Base-by-base conservation (phyloP, 2,329 filamentous ascomycete genomes). In the Alternaria hordeiaustralica region DNA sequence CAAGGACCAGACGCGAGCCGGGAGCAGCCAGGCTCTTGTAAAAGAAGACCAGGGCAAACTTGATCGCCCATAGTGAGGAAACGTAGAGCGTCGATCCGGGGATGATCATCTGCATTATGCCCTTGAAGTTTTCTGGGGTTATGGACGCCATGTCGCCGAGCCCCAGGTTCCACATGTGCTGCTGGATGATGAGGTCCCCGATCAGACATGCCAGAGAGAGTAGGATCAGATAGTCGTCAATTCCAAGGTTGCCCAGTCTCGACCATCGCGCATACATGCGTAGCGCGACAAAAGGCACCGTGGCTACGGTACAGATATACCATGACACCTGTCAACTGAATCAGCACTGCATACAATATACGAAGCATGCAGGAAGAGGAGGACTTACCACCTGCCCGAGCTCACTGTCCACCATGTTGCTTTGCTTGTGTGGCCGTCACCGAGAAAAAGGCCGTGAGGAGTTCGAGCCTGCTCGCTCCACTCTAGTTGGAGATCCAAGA, bases 41-140 rank as follows among this genome's bases (percentile, higher is more conserved):
- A 59, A 82, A 82, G 2, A 82, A 46, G 8, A 82, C 80, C 5
- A 82, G 69, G 5, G 80, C 80, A 6, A 81, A 70, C 51, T 82
- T 82, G 69, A 82, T 79, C 12, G 78, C 70, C 81, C 81, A 82
- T 6, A 82, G 61, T 3, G 80, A 81, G 3, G 80, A 69, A 0
- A 82, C 79, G 49, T 82, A 82, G 3, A 82, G 75, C 3, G 78
- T 73, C 2, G 81, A 82, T 13, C 81, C 81, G 1, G 81, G 81
- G 1, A 82, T 71, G 28, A 82, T 82, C 76, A 82, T 81, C 45
- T 75, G 66, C 63, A 70, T 67, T 61, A 73, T 74, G 18, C 66
- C 63, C 50, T 71, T 67, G 43, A 75, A 58, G 13, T 75, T 61
- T 11, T 47, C 55, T 15, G 55, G 55, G 13, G 60, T 33, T 25